Base-by-base conservation (phyloP, 2,329 filamentous ascomycete genomes). In the Penicillium frequentans region DNA sequence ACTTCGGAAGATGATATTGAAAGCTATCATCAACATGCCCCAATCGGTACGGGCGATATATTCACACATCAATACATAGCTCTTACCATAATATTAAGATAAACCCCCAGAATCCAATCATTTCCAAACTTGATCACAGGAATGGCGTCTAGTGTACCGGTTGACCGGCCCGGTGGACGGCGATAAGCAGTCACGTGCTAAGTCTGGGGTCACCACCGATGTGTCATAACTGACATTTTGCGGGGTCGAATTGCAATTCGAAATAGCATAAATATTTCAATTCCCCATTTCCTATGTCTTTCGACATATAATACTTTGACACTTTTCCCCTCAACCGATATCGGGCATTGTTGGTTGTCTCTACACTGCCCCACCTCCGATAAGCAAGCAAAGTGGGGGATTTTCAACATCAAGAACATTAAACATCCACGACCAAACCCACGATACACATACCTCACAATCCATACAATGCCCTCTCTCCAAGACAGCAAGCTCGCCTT, bases 401-500 rank as follows among this genome's bases (percentile, higher is more conserved):
- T 43, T 43, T 52, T 35, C 39, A 44, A 44, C 49, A 21, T 45
- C 26, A 52, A 44, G 23, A 31, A 16, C 39, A 44, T 47, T 31
- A 14, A 26, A 52, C 29, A 31, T 11, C 27, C n/a, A 16, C 27
- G 6, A 39, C 19, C 35, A 44, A 37, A n/a, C 14, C 49, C 26
- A 21, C 42, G 16, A 44, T 16, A 33, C 48, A 23, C 39, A 29
- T 31, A 42, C 50, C 24, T 11, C 51, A 55, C 35, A 45, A 33
- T 11, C 49, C 49, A 54, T 21, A 65, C 48, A 46, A 70, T 68
- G 68, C 63, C 66, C 5, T 62, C 68, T 51, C 64, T 73, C 19
- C 70, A 70, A 62, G 56, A 68, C 19, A 73, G 70, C 64, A 70
- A 67, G 39, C 58, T 73, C 57, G 68, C 70, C 70, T 73, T 73